Base-by-base conservation (phyloP, 2,329 filamentous ascomycete genomes). In the Ophiognomonia clavigignenti-juglandacearum region DNA sequence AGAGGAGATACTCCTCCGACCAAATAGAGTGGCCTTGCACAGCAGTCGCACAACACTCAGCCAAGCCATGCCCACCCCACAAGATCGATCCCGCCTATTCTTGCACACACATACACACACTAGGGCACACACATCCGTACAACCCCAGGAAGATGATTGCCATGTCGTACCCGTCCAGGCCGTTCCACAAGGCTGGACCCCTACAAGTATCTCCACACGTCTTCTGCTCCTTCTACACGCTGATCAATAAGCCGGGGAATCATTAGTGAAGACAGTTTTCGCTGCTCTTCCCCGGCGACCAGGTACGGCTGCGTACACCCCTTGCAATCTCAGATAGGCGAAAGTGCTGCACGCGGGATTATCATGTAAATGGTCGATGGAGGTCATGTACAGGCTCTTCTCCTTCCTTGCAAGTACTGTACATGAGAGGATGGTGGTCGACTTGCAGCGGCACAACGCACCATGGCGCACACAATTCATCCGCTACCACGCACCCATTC, bases 241-340 rank as follows among this genome's bases (percentile, higher is more conserved):
- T 39, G 4, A 45, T 47, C 41, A 41, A 23, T 13, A 35, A 29
- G 41, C 45, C 45, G 42, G 45, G 45, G 34, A 23, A 38, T 39
- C 45, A 27, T 31, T 39, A 41, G n/a, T 11, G n/a, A 16, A 16
- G 13, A 2, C n/a, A n/a, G n/a, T n/a, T 34, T 34, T 18, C 18
- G 49, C 43, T 45, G 45, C 27, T 23, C 27, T 23, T 18, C 26
- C 39, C 49, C 49, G 38, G 43, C 45, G 48, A 51, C 45, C 49
- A 24, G 49, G 49, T 51, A 48, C 45, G 45, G 48, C 45, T n/a
- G n/a, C n/a, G n/a, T n/a, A 42, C 45, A 51, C 45, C 34, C 36
- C 11, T 27, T 27, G 44, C 35, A 34, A 29, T 22, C 34, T 24
- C 27, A n/a, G 27, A 27, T 29, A 42, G 20, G 47, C 24, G 39